phyloP scores from a whole-genome alignment of 2,329 filamentous ascomycete species.

The Talaromyces atroroseus region DNA sequence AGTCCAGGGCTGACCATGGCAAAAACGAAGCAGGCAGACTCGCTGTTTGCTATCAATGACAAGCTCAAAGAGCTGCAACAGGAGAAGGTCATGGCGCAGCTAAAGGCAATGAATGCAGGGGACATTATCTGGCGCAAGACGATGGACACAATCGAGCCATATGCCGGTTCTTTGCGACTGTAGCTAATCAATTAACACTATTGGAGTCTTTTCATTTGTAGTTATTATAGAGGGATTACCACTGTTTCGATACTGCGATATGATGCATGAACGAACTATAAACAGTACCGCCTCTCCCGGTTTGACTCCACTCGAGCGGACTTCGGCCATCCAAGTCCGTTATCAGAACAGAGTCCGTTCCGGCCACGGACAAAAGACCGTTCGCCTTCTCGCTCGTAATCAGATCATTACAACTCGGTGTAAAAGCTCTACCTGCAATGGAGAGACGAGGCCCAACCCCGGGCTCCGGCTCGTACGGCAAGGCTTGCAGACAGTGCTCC shows the following conservation, averaged over 20 bases:
- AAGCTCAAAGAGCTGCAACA: background rate
- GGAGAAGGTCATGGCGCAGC: background rate
- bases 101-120: background rate
- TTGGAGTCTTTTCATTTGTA: no score
- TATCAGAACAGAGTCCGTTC: no score
- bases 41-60: background rate
- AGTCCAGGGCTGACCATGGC: background rate
- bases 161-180: background rate
- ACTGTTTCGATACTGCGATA: no score
- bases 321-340: no score
- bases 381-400: no score
- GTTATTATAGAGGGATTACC: no score
- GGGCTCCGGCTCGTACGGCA: conserved; percentile 21
- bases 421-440: conserved; percentile 11
- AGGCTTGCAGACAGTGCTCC: conserved; percentile 25
- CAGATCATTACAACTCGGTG: no score
- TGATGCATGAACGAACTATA: no score
- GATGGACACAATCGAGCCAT: background rate
- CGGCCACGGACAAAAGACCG: no score
- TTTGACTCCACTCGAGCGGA: no score
- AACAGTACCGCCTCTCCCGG: no score
- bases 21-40: background rate
- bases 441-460: conserved; percentile 10
- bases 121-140: background rate
- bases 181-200: no score